Evolutionary conservation across 352 stramenopile species (phyloP).

Genomic region (Phytophthora cryptogea): DNA sequence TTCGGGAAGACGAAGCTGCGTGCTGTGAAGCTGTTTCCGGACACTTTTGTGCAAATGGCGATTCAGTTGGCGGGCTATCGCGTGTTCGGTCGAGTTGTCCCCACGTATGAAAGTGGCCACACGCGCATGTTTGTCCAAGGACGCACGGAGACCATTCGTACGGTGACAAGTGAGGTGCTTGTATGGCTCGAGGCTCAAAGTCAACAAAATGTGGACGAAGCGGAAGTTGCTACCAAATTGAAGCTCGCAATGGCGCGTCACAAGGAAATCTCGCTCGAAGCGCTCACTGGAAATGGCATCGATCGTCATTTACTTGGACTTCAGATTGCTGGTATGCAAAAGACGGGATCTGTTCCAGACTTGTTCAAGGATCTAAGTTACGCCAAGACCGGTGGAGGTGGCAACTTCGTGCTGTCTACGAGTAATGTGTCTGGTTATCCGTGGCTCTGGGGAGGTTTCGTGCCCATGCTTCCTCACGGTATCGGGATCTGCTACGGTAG

Average conservation of each 20-base stretch:
- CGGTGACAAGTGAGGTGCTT: conserved; percentile 74
- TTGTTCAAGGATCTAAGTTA: conserved; percentile 90
- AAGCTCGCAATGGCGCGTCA: conserved; percentile 82
- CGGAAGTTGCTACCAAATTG: conserved; percentile 59
- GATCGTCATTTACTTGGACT: conserved; percentile 94
- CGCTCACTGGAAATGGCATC: conserved; percentile 76
- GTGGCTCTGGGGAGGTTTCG: conserved; percentile 95
- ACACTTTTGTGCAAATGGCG: conserved; percentile 95
- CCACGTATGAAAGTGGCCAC: conserved; percentile 96
- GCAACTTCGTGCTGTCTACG: conserved; percentile 94
- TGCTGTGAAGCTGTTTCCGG: conserved; percentile 79
- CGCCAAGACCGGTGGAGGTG: conserved; percentile 75
- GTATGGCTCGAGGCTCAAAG: conserved; percentile 72
- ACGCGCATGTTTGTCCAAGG: conserved; percentile 93
- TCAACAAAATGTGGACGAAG: conserved; percentile 47
- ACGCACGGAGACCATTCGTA: conserved; percentile 89
- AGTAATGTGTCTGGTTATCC: conserved; percentile 94
- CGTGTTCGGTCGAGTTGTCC: conserved; percentile 86
- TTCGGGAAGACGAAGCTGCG: conserved; percentile 88
- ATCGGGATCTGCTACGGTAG: conserved; percentile 95
- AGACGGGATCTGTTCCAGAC: conserved; percentile 59
- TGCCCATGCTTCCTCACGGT: conserved; percentile 89
- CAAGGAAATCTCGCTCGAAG: conserved; percentile 81
- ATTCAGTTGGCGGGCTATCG: conserved; percentile 93
- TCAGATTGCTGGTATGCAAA: conserved; percentile 81